A percentile compares a stretch with the other conserved stretches of the same genome.
Conservation (phyloP, 148 eudicot genomes). For the Polygonum aviculare region DNA sequence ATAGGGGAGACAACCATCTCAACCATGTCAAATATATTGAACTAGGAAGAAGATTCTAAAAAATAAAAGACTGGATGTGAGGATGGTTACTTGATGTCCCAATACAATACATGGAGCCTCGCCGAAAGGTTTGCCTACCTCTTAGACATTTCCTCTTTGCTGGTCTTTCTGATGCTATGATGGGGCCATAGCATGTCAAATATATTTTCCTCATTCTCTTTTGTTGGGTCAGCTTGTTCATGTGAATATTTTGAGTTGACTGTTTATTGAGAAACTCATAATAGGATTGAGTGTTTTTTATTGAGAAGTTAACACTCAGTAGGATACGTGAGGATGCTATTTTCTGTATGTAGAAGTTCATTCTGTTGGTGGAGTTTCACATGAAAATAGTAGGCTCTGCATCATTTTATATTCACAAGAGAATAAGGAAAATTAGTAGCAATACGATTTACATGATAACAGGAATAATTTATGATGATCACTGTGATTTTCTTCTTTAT, state of each 20-base stretch:
- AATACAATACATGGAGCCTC: neutral
- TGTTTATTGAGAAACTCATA: neutral
- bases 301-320: neutral
- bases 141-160: neutral
- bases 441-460: neutral
- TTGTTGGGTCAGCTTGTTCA: neutral
- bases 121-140: neutral
- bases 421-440: neutral
- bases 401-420: neutral
- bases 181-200: no score
- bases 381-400: neutral
- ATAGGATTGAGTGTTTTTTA: neutral
- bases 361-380: neutral
- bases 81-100: neutral
- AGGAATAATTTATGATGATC: neutral
- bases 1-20: neutral
- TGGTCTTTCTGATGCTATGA: neutral
- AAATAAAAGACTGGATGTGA: neutral
- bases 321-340: neutral
- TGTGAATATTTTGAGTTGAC: conserved; percentile 3
- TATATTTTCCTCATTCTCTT: neutral
- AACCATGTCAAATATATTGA: neutral
- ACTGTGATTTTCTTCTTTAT: neutral
- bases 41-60: neutral
- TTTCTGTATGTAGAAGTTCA: neutral